A percentile compares a stretch with the other conserved stretches of the same genome.
Evolutionary conservation across 225 moss, liverwort and hornwort genomes (phyloP).

Genomic region (Sphagnum contortum): DNA sequence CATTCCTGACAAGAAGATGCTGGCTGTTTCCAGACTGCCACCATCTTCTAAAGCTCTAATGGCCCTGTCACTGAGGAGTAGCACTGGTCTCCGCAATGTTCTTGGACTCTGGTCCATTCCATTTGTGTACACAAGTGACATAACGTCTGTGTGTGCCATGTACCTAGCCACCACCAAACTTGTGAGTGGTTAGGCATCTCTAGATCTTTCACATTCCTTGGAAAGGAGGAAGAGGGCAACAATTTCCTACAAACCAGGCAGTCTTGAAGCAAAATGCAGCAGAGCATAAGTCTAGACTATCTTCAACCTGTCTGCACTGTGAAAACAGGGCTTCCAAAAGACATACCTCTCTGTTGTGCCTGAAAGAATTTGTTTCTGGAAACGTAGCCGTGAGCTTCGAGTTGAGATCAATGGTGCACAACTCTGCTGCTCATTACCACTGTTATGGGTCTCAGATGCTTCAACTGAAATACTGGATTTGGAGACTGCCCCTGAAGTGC

Average conservation of each 20-base stretch:
- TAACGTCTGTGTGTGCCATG: slow-evolving; percentile 11
- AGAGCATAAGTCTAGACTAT: too few relatives aligned
- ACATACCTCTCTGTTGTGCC: slow-evolving; percentile 11
- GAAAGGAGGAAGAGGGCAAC: too few relatives aligned
- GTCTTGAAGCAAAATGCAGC: too few relatives aligned
- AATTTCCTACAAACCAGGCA: too few relatives aligned
- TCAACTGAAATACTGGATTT: not conserved
- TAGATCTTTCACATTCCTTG: too few relatives aligned
- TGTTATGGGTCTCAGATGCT: not conserved
- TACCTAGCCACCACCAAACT: slow-evolving; percentile 2
- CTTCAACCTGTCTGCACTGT: too few relatives aligned
- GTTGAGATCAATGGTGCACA: not conserved
- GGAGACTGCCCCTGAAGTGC: slow-evolving; percentile 1
- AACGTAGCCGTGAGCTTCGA: slow-evolving; percentile 10
- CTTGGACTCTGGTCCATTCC: slow-evolving; percentile 9
- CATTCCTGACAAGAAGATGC: not conserved
- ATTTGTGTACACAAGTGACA: slow-evolving; percentile 10
- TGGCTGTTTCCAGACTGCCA: slow-evolving; percentile 10
- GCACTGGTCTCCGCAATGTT: slow-evolving; percentile 6
- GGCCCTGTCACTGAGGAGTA: slow-evolving; percentile 9
- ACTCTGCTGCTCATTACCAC: not conserved
- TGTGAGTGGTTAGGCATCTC: too few relatives aligned
- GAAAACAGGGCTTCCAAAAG: too few relatives aligned
- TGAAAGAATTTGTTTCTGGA: slow-evolving; percentile 8
- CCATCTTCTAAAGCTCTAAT: slow-evolving; percentile 9